Conservation (phyloP, 345 rosid species). For the Cardiospermum halicacabum region DNA sequence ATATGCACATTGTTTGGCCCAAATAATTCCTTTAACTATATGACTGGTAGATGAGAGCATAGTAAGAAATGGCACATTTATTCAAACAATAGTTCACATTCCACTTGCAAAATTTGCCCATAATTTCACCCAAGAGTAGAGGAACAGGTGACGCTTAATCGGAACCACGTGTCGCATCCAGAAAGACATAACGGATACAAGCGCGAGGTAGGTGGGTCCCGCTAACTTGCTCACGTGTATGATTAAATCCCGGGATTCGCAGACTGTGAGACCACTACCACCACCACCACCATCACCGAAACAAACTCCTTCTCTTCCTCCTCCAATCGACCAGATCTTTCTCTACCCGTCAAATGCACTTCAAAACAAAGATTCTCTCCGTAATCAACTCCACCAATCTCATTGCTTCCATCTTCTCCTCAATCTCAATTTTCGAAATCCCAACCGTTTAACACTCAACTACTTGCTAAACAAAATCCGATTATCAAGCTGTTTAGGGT, state of each 20-base stretch:
- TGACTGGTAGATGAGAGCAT: no score
- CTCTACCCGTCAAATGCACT: slow-evolving; percentile 11
- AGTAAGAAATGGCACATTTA: no score
- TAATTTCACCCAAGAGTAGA: neutral
- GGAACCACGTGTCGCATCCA: slow-evolving; percentile 20
- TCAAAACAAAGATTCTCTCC: slow-evolving; percentile 20
- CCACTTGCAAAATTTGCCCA: no score
- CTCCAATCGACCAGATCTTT: slow-evolving; percentile 29
- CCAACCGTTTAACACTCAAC: neutral
- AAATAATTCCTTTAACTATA: no score
- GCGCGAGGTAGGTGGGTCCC: slow-evolving; percentile 16
- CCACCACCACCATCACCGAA: neutral
- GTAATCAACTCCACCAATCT: slow-evolving; percentile 16
- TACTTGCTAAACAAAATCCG: no score
- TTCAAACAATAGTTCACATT: no score
- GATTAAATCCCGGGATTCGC: slow-evolving; percentile 27
- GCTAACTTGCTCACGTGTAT: slow-evolving; percentile 30
- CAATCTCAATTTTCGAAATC: neutral
- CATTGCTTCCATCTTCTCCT: neutral
- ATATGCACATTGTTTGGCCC: no score
- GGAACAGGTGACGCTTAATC: neutral
- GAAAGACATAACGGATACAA: slow-evolving; percentile 13
- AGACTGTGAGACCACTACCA: no score
- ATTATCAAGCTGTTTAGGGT: no score
- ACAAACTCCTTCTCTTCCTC: neutral